A percentile compares a stretch with the other conserved stretches of the same genome.
Conservation (phyloP, 192 early-diverging fungal species). For the Backusella liffmaniae region DNA sequence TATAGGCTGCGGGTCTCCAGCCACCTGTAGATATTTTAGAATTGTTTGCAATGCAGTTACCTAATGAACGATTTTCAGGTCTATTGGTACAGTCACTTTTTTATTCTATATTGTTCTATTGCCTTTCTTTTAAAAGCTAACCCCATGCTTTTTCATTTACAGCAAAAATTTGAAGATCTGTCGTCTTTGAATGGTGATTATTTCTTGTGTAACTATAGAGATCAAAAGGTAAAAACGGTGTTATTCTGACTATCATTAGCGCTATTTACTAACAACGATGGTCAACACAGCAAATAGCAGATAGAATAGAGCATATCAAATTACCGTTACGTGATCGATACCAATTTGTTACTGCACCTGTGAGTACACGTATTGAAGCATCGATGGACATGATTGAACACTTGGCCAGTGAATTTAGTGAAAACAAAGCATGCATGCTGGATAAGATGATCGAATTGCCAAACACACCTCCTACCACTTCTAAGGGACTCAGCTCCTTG, state of each 20-base stretch:
- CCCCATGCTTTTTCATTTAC: neutral
- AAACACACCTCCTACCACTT: conserved; percentile 10
- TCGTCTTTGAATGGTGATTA: conserved; percentile 64
- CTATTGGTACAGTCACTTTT: conserved; percentile 48
- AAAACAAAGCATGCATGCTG: conserved; percentile 41
- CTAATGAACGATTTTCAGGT: conserved; percentile 54
- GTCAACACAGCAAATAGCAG: conserved; percentile 47
- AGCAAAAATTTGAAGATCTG: conserved; percentile 71
- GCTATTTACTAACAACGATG: neutral
- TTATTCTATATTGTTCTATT: conserved; percentile 12
- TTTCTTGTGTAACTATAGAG: conserved; percentile 74
- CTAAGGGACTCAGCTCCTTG: conserved; percentile 40
- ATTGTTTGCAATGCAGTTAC: conserved; percentile 69
- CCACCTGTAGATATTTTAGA: conserved; percentile 77
- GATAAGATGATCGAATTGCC: conserved; percentile 55
- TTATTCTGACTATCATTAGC: neutral
- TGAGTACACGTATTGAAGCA: conserved; percentile 40
- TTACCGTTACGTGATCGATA: conserved; percentile 69
- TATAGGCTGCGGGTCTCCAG: conserved; percentile 65
- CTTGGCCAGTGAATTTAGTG: conserved; percentile 32
- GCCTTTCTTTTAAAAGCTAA: neutral
- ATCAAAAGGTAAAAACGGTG: conserved; percentile 46
- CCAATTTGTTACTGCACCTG: conserved; percentile 66
- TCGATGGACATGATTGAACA: conserved; percentile 12
- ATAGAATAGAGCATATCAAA: conserved; percentile 57